phyloP scores from a whole-genome alignment of 768 basidiomycete genomes.

The Termitomyces sp. region DNA sequence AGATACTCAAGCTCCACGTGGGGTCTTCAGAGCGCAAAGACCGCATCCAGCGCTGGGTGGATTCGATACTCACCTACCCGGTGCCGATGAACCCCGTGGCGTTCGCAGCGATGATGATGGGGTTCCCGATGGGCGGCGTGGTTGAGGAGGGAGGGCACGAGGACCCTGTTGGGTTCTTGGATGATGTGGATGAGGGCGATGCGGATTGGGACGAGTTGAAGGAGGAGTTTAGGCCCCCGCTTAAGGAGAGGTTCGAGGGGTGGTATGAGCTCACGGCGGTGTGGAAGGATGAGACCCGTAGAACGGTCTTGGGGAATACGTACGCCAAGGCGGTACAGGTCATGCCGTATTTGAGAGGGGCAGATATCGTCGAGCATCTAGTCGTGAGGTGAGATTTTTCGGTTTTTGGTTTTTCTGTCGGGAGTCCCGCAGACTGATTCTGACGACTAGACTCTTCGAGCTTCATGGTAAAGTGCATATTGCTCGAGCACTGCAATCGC shows the following conservation, averaged over 20 bases:
- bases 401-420: neutral
- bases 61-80: constrained; percentile 35
- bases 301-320: constrained; percentile 27
- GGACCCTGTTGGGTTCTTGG: constrained; percentile 46
- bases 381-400: constrained; percentile 33
- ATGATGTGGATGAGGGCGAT: constrained; percentile 47
- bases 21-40: constrained; percentile 34
- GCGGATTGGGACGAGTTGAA: constrained; percentile 54
- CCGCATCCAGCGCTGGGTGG: constrained; percentile 49
- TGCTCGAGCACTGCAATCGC: constrained; percentile 41
- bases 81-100: constrained; percentile 43
- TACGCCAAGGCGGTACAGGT: constrained; percentile 38
- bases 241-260: constrained; percentile 51
- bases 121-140: constrained; percentile 25
- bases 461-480: constrained; percentile 49
- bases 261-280: constrained; percentile 40
- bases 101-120: constrained; percentile 57
- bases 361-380: constrained; percentile 56
- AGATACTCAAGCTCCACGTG: constrained; percentile 37
- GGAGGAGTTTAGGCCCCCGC: constrained; percentile 53
- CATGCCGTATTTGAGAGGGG: constrained; percentile 52
- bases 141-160: constrained; percentile 32
- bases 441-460: constrained; percentile 34
- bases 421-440: neutral
- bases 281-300: constrained; percentile 31